Evolutionary conservation across 345 rosid genomes (phyloP).

Genomic region (Dipteronia dyeriana): DNA sequence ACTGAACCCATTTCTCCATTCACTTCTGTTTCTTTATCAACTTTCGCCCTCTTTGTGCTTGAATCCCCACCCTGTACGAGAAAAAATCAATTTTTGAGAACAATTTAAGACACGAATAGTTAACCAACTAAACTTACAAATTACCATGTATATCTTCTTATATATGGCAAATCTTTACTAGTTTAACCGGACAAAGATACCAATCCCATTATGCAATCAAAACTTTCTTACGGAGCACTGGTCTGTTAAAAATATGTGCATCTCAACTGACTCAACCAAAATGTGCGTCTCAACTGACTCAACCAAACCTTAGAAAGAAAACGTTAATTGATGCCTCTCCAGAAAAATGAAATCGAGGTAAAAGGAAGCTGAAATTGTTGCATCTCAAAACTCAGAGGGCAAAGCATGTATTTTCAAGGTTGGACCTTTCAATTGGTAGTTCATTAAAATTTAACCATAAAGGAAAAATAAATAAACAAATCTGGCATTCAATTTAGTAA

Average conservation of each 20-base stretch:
- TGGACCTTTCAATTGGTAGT: not conserved
- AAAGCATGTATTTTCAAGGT: not conserved
- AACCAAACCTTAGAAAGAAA: not conserved
- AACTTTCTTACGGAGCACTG: not conserved
- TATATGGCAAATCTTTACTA: not conserved
- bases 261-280: not conserved
- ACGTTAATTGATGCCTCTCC: not conserved
- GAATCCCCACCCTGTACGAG: conserved; percentile 66
- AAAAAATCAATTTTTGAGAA: conserved; percentile 7
- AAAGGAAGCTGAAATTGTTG: not conserved
- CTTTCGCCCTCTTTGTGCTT: conserved; percentile 69
- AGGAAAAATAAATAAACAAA: not conserved
- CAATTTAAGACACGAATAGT: conserved; percentile 5
- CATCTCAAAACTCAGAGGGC: not conserved
- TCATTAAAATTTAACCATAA: not conserved
- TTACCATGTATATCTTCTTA: not conserved
- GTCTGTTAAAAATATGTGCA: not conserved
- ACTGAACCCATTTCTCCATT: conserved; percentile 39
- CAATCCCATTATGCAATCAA: not conserved
- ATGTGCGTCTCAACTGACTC: not conserved
- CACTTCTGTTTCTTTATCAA: conserved; percentile 58
- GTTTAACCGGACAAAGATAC: not conserved
- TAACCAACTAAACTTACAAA: not conserved
- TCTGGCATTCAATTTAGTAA: not conserved
- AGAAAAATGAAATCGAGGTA: not conserved